Evolutionary conservation across 805 yeast genomes (phyloP).

Genomic region (Priceomyces castillae): DNA sequence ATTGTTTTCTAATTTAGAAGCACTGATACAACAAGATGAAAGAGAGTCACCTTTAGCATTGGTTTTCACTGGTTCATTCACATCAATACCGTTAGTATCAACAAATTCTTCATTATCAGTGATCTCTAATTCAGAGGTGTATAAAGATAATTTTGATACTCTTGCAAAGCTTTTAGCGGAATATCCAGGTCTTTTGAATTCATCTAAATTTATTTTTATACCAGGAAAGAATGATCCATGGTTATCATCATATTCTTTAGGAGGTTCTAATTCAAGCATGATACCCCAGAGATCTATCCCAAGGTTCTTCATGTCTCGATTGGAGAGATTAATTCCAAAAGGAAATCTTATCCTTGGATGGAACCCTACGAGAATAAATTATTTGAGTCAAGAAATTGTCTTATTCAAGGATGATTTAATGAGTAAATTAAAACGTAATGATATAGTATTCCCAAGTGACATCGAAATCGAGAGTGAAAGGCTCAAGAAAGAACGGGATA

Average conservation of each 20-base stretch:
- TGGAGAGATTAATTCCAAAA: constrained; percentile 46
- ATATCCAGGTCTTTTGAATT: constrained; percentile 51
- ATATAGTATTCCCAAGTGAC: constrained; percentile 52
- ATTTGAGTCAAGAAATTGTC: constrained; percentile 80
- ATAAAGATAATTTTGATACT: constrained; percentile 68
- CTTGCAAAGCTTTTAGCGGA: constrained; percentile 63
- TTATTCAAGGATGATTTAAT: constrained; percentile 72
- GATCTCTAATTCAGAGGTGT: constrained; percentile 51
- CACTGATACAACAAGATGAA: constrained; percentile 34
- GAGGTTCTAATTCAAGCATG: constrained; percentile 37
- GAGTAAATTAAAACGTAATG: constrained; percentile 67
- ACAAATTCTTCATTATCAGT: constrained; percentile 48
- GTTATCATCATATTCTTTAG: constrained; percentile 69
- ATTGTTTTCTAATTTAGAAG: constrained; percentile 53
- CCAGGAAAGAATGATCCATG: constrained; percentile 96
- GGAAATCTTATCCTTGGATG: constrained; percentile 40
- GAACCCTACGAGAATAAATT: constrained; percentile 80
- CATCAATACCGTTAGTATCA: constrained; percentile 60
- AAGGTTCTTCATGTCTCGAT: constrained; percentile 61
- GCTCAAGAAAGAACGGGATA: constrained; percentile 18
- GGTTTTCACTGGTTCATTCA: constrained; percentile 81
- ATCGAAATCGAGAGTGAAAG: constrained; percentile 25
- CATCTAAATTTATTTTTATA: constrained; percentile 63
- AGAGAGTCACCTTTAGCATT: constrained; percentile 57
- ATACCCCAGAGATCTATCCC: constrained; percentile 75